Evolutionary conservation across 2,329 filamentous ascomycete genomes (phyloP), one percentile per base, ranked within the genome.

Genomic region (Metarhizium robertsii): DNA sequence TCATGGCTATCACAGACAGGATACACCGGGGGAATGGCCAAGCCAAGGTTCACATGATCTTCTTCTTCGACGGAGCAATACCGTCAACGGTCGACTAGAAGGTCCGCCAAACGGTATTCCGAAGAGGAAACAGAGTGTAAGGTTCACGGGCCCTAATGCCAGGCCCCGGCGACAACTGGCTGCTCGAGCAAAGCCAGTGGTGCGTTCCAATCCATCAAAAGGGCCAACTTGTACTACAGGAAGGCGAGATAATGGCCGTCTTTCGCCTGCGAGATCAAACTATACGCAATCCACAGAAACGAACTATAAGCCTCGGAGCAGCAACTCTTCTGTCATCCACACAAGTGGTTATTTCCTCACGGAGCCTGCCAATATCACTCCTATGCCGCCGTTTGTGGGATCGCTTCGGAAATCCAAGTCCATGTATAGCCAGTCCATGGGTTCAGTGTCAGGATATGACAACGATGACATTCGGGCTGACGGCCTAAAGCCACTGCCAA

Each of bases 391-490:
- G 2, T 78, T 78, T 0, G 78, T 74, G 60, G 72, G 75, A 50
- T 74, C 71, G 32, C 65, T 84, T 46, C 78, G 79, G 47, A 80
- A 77, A 61, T 80, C 80, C 1, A 77, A 71, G 56, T 84, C 81
- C 0, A 78, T 83, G 77, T 73, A 79, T 58, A 67, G 70, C 11
- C 65, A 69, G 2, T 69, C 70, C 55, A 62, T 25, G 53, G 56
- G 36, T 58, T 61, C 46, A 49, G 58, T 18, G 55, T 52, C 53
- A 46, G 58, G 42, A 1, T 55, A 54, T 20, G 55, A 50, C 10
- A 29, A 42, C 16, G 53, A 50, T 43, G 45, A 53, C 2, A 53
- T 34, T 11, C 51, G 57, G 25, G 45, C 53, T n/a, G 53, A 60
- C 4, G 57, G 53, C 20, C 48, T 50, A 58, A 51, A 29, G 49